phyloP scores from a whole-genome alignment of 2,329 filamentous ascomycete genomes.

The Fusarium dimerum region DNA sequence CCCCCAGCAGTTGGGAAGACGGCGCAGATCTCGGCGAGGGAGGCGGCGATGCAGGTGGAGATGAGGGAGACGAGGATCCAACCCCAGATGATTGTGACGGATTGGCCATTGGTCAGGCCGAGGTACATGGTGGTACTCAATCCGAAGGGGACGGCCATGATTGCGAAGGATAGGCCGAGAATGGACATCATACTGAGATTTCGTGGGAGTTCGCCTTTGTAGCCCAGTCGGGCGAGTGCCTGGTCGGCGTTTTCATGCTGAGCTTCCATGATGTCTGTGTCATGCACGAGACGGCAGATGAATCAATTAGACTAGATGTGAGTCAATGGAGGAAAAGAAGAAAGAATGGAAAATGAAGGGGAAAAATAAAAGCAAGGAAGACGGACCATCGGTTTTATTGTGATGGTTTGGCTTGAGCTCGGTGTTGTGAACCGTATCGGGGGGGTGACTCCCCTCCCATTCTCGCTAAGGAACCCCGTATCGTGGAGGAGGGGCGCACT shows the following conservation, averaged over 20 bases:
- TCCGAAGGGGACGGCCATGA: conserved; percentile 53
- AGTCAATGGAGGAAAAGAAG: background rate
- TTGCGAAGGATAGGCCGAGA: conserved; percentile 51
- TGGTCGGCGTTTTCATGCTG: conserved; percentile 37
- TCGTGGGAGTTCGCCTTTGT: conserved; percentile 51
- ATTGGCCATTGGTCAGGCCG: conserved; percentile 69
- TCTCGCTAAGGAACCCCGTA: conserved; percentile 3
- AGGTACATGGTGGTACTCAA: conserved; percentile 50
- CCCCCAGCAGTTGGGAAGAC: conserved; percentile 64
- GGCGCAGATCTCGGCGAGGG: conserved; percentile 71
- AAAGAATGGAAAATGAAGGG: background rate
- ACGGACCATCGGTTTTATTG: no score
- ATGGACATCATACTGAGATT: conserved; percentile 53
- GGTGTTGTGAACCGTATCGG: no score
- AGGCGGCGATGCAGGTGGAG: conserved; percentile 70
- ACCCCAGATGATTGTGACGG: conserved; percentile 75
- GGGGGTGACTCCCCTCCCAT: conserved; percentile 1
- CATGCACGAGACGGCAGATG: no score
- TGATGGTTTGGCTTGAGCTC: no score
- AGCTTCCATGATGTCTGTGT: conserved; percentile 9
- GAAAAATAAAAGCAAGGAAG: background rate
- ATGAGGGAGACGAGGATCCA: conserved; percentile 64
- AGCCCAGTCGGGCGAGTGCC: conserved; percentile 49
- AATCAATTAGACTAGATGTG: background rate
- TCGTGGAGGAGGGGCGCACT: conserved; percentile 13